A percentile compares a stretch with the other conserved stretches of the same genome.
phyloP scores from a whole-genome alignment of 2,329 filamentous ascomycete species.

The Xylariaceae sp. region DNA sequence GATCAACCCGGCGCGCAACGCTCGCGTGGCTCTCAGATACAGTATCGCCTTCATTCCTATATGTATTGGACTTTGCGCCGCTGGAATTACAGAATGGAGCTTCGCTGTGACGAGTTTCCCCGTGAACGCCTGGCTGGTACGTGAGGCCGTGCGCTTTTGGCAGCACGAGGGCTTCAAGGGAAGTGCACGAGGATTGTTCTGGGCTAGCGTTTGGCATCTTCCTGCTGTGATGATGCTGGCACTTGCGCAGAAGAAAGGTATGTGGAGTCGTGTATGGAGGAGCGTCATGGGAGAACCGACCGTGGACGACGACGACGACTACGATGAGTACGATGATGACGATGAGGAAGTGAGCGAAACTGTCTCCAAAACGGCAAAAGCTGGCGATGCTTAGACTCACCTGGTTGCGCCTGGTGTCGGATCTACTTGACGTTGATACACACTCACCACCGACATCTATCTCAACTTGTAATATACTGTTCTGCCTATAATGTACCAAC shows the following conservation, averaged over 20 bases:
- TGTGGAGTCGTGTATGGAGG: constrained; percentile 79
- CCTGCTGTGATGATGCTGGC: constrained; percentile 85
- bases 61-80: constrained; percentile 72
- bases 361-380: constrained; percentile 2
- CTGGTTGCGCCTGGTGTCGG: background rate
- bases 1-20: constrained; percentile 80
- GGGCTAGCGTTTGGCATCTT: constrained; percentile 96
- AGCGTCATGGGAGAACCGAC: constrained; percentile 56
- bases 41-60: constrained; percentile 80
- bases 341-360: constrained; percentile 34
- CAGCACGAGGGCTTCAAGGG: constrained; percentile 70
- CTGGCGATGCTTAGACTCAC: constrained; percentile 3
- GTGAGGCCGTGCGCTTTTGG: constrained; percentile 79
- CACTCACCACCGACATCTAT: background rate
- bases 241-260: constrained; percentile 86
- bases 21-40: constrained; percentile 82
- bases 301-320: constrained; percentile 52
- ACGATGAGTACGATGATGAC: constrained; percentile 51
- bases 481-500: constrained; percentile 16
- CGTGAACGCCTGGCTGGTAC: constrained; percentile 80
- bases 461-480: constrained; percentile 13
- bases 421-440: background rate
- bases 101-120: constrained; percentile 77
- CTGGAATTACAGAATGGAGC: constrained; percentile 76
- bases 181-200: constrained; percentile 80